Percentiles rank a stretch among this genome's conserved stretches.
Evolutionary conservation across 768 basidiomycete species (phyloP).

Genomic region (Russula abietina): DNA sequence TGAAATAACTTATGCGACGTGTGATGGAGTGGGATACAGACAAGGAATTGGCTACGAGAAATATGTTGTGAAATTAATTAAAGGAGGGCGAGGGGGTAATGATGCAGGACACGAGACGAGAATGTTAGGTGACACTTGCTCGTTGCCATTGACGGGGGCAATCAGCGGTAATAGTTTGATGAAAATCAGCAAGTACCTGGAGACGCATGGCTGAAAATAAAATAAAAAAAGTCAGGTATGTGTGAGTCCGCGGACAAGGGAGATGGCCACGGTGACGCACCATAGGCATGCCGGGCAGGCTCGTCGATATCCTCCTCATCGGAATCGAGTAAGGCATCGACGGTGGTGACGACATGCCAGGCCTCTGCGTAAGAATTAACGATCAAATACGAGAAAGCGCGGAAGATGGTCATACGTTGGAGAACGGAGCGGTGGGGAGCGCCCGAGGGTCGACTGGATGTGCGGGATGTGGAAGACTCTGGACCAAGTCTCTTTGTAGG

Average conservation of each 20-base stretch:
- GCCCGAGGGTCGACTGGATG: conserved; percentile 31
- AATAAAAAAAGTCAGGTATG: background rate
- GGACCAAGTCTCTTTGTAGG: background rate
- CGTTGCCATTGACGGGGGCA: conserved; percentile 5
- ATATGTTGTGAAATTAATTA: background rate
- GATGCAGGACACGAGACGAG: background rate
- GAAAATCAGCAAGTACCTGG: conserved; percentile 19
- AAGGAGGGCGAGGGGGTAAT: background rate
- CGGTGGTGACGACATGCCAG: conserved; percentile 59
- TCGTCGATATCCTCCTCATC: conserved; percentile 67
- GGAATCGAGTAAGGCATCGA: conserved; percentile 70
- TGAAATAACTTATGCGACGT: conserved; percentile 25
- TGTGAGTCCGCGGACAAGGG: background rate
- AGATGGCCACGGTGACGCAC: conserved; percentile 35
- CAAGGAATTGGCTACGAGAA: background rate
- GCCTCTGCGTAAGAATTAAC: conserved; percentile 44
- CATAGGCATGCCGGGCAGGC: conserved; percentile 57
- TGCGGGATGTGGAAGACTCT: conserved; percentile 37
- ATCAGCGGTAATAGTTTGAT: conserved; percentile 1
- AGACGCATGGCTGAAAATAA: conserved; percentile 19
- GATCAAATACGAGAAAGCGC: background rate
- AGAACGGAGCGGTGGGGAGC: conserved; percentile 40
- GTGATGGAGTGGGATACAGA: background rate
- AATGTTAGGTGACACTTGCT: conserved; percentile 1
- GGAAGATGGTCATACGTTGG: conserved; percentile 46